These are phyloP conservation scores for Colletotrichum cordylinicola DNA, from an alignment of 2,329 filamentous ascomycete species.

Conservation along the genomic window DNA sequence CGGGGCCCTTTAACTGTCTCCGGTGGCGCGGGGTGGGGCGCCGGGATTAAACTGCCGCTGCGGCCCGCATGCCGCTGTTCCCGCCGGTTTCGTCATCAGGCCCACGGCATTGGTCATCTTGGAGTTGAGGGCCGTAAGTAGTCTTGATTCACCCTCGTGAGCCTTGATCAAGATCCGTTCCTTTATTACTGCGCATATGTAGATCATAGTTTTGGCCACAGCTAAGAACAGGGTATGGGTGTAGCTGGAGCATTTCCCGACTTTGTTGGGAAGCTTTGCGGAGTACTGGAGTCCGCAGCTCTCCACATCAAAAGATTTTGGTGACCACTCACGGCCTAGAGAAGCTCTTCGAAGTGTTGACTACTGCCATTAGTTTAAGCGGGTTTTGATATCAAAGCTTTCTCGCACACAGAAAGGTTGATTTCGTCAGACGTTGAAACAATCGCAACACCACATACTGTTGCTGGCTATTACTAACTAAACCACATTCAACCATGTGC, in stretches of 20 bases:
- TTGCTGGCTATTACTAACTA: neutral
- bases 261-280: neutral
- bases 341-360: neutral
- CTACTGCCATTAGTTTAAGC: neutral
- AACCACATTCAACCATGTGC: accelerated
- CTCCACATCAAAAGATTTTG: neutral
- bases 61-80: neutral
- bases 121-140: neutral
- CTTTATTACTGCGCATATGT: neutral
- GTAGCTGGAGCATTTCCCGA: neutral
- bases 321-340: neutral
- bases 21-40: neutral
- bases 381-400: accelerated
- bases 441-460: neutral
- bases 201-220: accelerated
- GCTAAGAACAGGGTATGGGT: accelerated
- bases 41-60: neutral
- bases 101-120: neutral
- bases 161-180: neutral
- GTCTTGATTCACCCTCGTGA: neutral
- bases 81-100: neutral
- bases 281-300: neutral
- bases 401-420: accelerated
- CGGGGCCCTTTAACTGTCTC: neutral
- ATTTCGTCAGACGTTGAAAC: neutral